These are phyloP conservation scores for Xylaria bambusicola DNA, from an alignment of 495 filamentous ascomycete genomes.

Conservation along the genomic window DNA sequence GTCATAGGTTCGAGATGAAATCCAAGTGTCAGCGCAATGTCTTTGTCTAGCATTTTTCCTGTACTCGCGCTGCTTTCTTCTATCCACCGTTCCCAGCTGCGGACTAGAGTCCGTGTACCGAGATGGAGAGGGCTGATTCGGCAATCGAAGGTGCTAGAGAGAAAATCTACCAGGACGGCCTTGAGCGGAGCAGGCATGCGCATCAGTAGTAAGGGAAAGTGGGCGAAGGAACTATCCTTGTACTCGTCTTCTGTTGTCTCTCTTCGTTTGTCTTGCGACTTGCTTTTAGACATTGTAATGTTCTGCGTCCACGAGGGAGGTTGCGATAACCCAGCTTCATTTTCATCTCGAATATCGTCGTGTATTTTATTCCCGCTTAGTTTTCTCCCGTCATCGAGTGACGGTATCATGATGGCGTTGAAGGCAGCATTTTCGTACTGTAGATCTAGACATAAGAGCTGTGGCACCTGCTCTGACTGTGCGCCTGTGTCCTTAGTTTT, in stretches of 20 bases:
- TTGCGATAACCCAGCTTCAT: not conserved
- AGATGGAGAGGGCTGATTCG: conserved; percentile 45
- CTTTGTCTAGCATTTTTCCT: conserved; percentile 29
- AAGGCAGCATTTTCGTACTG: conserved; percentile 44
- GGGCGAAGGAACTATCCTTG: conserved; percentile 29
- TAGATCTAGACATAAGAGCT: conserved; percentile 37
- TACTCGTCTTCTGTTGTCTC: not conserved
- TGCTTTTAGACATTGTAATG: not conserved
- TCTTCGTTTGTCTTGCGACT: not conserved
- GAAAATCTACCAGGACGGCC: conserved; percentile 41
- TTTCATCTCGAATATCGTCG: not conserved
- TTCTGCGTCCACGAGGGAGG: conserved; percentile 28
- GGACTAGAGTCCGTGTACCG: conserved; percentile 44
- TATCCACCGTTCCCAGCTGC: conserved; percentile 45
- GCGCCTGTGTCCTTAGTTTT: not conserved
- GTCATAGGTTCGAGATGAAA: conserved; percentile 37
- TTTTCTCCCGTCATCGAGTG: conserved; percentile 14
- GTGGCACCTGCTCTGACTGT: conserved; percentile 10
- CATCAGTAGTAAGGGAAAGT: conserved; percentile 45
- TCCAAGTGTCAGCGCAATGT: conserved; percentile 43
- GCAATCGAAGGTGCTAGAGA: conserved; percentile 50
- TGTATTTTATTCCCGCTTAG: not conserved
- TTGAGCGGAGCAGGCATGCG: conserved; percentile 50
- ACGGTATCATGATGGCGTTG: conserved; percentile 43
- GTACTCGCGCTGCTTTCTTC: conserved; percentile 25